Base-by-base conservation (phyloP, 2,329 filamentous ascomycete species). In the Cladosporium colombiae region DNA sequence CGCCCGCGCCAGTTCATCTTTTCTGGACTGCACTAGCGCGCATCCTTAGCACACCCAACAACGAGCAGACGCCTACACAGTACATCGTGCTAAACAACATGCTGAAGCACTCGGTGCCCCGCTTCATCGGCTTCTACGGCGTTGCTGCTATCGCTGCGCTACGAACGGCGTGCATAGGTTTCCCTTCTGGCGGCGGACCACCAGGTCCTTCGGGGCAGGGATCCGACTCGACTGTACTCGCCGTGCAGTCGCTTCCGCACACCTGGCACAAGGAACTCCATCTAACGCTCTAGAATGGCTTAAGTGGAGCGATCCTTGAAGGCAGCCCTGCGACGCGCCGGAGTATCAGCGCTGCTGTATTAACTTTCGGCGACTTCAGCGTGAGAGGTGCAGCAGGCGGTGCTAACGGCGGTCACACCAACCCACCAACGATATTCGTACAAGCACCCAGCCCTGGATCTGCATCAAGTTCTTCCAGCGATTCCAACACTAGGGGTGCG, bases 121-220 rank as follows among this genome's bases (percentile, higher is more conserved):
- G 90, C 21, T 92, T 98, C 72, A 80, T 97, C 58, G 82, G 83
- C 16, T 92, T 95, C 70, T 99, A 93, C 73, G 94, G 93, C 0
- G 88, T 87, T 59, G 87, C 90, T 8, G 93, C 87, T 0, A 76
- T 91, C n/a, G 89, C 86, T 0, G 87, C 91, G 1, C 76, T 97
- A 70, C 83, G 88, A 27, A 40, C 44, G 16, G 63, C 63, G 10
- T 65, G 63, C 46, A 40, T 59, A 44, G 35, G 33, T 23, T 65
- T 65, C 46, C 63, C 63, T 3, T 64, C 62, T 11, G 68, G 52
- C 37, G 61, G 64, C 3, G 33, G 44, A n/a, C 65, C 64, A 10
- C n/a, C 49, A 23, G 55, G 63, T n/a, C 44, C 67, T 6, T 59
- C 58, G 16, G 59, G 62, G 8, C 59, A 55, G n/a, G 35, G 61